Base-by-base conservation (phyloP, 257 asterid genomes). In the Orobanche coerulescens region DNA sequence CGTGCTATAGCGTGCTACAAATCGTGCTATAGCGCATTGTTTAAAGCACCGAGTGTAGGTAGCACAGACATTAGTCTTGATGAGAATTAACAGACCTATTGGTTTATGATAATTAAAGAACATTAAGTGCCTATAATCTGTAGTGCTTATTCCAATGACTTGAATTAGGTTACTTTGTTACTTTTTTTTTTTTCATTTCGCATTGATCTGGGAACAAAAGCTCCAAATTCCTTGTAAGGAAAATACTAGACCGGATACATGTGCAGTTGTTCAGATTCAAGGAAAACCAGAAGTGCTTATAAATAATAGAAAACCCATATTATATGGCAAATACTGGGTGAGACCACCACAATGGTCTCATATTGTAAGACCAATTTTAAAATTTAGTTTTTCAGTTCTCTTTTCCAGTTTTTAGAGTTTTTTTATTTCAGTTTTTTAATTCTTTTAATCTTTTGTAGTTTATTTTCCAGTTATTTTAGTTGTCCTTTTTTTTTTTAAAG, bases 251-350 rank as follows among this genome's bases (percentile, higher is more conserved):
- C 36, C 39, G 13, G 44, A n/a, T 31, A 34, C 56, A 10, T 49
- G 8, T 34, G 2, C 36, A 64, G 11, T 12, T 33, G 13, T 64
- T 10, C 20, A 39, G 14, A 11, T 26, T 8, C 13, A 18, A 61
- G 11, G 3, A 25, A 44, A 57, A 11, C 0, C 19, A 22, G n/a
- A 50, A 59, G 52, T 54, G 12, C 43, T 22, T 40, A 22, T 15
- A 31, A 30, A 46, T 61, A 70, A 62, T 30, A 33, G n/a, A 49
- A 10, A 49, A 49, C 33, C 33, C 67, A 53, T 57, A 39, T 34
- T 30, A 51, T 66, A 19, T 62, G 44, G 48, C 16, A 36, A n/a
- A n/a, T 37, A 37, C 4, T 37, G 69, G 37, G 33, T 65, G 33
- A 26, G 5, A 26, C 5, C 31, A 26, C 5, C 31, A 26, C 5